These are phyloP conservation scores for Hamigera avellanea DNA, from an alignment of 495 filamentous ascomycete species.

Conservation along the genomic window DNA sequence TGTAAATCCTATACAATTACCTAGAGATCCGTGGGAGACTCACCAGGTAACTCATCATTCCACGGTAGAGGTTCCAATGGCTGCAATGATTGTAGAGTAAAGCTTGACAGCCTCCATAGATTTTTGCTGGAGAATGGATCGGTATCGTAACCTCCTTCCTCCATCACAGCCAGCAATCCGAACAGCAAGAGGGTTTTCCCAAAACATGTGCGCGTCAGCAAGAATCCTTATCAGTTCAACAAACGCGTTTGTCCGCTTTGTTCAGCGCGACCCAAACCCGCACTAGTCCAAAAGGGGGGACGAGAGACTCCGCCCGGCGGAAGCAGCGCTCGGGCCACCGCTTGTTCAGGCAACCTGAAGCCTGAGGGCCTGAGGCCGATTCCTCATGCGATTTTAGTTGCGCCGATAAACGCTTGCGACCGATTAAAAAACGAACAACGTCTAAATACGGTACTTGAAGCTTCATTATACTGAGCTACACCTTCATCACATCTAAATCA, in stretches of 20 bases:
- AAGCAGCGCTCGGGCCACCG: slow-evolving; percentile 22
- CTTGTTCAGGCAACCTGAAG: slow-evolving; percentile 13
- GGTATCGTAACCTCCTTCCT: slow-evolving; percentile 31
- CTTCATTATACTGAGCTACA: too few relatives aligned
- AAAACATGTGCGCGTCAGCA: slow-evolving; percentile 1
- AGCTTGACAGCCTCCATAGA: slow-evolving; percentile 43
- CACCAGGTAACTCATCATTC: slow-evolving; percentile 25
- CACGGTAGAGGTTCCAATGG: slow-evolving; percentile 28
- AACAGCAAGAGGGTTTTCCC: neutral
- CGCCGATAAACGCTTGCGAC: too few relatives aligned
- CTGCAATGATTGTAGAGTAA: slow-evolving; percentile 29
- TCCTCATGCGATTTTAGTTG: neutral
- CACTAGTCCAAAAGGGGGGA: slow-evolving; percentile 4
- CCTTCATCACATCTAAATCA: too few relatives aligned
- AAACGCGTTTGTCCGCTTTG: slow-evolving; percentile 8
- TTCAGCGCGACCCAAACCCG: slow-evolving; percentile 10
- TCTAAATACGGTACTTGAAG: too few relatives aligned
- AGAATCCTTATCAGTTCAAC: slow-evolving; percentile 7
- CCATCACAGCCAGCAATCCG: slow-evolving; percentile 21
- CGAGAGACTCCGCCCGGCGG: neutral
- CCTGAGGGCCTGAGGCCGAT: neutral
- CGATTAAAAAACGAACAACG: too few relatives aligned
- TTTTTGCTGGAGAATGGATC: slow-evolving; percentile 64
- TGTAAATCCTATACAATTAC: neutral
- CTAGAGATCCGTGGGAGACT: too few relatives aligned